Evolutionary conservation across 805 yeast species (phyloP).

Genomic region (Metschnikowia gelsemii): DNA sequence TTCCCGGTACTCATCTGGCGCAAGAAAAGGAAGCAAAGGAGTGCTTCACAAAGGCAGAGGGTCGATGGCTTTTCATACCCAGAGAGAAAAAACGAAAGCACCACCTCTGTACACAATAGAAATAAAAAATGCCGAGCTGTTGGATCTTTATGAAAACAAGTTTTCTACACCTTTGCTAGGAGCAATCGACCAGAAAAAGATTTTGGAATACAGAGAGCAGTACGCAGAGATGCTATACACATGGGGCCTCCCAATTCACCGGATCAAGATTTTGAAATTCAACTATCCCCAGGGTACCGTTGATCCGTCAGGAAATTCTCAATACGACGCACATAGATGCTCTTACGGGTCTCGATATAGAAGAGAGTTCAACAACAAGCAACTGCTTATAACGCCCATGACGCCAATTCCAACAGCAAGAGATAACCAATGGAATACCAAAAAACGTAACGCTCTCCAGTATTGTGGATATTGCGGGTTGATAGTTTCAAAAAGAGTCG

Average conservation of each 20-base stretch:
- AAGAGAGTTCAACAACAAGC: conserved; percentile 20
- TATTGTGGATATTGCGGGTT: conserved; percentile 69
- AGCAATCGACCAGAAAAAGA: conserved; percentile 35
- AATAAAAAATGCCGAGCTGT: conserved; percentile 43
- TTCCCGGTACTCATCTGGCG: conserved; percentile 3
- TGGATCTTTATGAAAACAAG: conserved; percentile 46
- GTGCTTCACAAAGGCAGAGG: conserved; percentile 4
- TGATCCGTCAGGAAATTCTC: conserved; percentile 15
- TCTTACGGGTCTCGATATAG: conserved; percentile 31
- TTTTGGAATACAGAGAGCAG: conserved; percentile 52
- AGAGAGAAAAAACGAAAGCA: conserved; percentile 8
- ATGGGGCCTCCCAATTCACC: conserved; percentile 83
- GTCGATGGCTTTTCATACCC: not conserved
- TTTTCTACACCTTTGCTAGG: conserved; percentile 43
- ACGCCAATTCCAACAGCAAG: conserved; percentile 26
- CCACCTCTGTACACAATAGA: conserved; percentile 42
- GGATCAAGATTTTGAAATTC: conserved; percentile 76
- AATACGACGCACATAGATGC: conserved; percentile 36
- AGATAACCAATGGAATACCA: conserved; percentile 34
- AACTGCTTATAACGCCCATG: conserved; percentile 25
- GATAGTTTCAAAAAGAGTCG: conserved; percentile 56
- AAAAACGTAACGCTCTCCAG: conserved; percentile 26
- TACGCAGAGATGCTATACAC: conserved; percentile 74
- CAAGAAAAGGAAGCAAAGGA: conserved; percentile 12
- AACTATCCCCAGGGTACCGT: conserved; percentile 42